Evolutionary conservation across 176 grass and related monocot species (phyloP), one percentile per base, ranked within the genome.

Genomic region (Dendrocalamus sinicus): DNA sequence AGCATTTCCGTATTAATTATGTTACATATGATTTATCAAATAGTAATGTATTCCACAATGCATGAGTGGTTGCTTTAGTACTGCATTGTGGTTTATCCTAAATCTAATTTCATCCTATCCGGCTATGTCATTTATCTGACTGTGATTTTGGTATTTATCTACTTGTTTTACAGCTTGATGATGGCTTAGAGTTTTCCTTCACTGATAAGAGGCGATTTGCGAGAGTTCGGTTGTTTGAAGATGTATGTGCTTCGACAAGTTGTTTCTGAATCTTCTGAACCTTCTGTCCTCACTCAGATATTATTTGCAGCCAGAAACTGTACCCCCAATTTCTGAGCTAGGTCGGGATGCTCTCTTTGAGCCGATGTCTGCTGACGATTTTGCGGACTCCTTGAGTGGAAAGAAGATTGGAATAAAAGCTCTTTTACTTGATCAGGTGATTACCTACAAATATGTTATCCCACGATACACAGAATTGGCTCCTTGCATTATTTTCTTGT

Each of bases 201-300:
- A 98, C 93, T 72, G 96, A 98, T 90, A 98, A 95, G 85, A 92
- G 93, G 57, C 93, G 96, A 13, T 95, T 98, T 89, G 96, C 90
- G 64, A 89, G 81, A 89, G 90, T 98, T 86, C 88, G 93, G 59
- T 94, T 95, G 47, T 87, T 94, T 88, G 88, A 95, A 32, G 83
- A 98, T 94, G 93, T 94, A 89, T 64, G 61, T 84, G 44, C 24
- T 83, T 63, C 39, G 22, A 87, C 7, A 53, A 10, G 68, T 81
- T 79, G 2, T 72, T 32, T 78, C 19, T 20, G 16, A 70, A 58
- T 85, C 40, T 30, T 73, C 6, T 30, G 15, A 64, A 84, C 7
- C 37, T 74, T 28, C 2, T 77, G 43, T 3, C 32, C 77, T 78
- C 67, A 82, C 23, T 48, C 41, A 46, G 70, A 53, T 65, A 48